Base-by-base conservation (phyloP, 352 stramenopile species). In the Pythium plurisporium region DNA sequence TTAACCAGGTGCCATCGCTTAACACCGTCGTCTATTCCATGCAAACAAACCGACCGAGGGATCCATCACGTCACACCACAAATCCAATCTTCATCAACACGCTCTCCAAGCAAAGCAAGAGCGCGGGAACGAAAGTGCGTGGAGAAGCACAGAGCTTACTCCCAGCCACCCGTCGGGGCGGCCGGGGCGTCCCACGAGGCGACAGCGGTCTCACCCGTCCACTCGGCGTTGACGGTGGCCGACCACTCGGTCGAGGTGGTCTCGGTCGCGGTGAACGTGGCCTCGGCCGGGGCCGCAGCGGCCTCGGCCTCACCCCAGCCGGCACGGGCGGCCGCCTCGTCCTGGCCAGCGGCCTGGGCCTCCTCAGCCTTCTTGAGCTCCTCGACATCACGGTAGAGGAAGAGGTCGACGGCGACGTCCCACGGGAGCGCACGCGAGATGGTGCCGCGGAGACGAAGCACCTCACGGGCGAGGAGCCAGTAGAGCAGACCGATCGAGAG, bases 361-460 rank as follows among this genome's bases (percentile, higher is more conserved):
- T 99, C 97, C 73, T 99, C 97, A 34, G 81, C 94, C 88, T 99
- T 99, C 92, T 99, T 98, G 48, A 99, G 87, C 83, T 99, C 98
- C 69, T 99, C 97, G 61, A 97, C 87, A 79, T 99, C 98, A 76
- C 97, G 94, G 93, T 99, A 98, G 78, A 99, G 98, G 95, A 99
- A 99, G 58, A 99, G 94, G 84, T 99, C 98, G 57, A 99, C 97
- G 49, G 95, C 94, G 55, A 99, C 97, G 59, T 99, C 95, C 98
- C 98, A 99, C 65, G 96, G 90, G 31, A 91, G 73, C 30, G 84
- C 75, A 64, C 95, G 90, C 72, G 83, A 96, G 70, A 99, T 97
- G 52, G 90, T 97, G 79, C 97, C 97, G 60, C 97, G 91, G 52
- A 99, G 84, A 75, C 96, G 90, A 50, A 99, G 82, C 66, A 99